Percentiles rank a stretch among this genome's conserved stretches.
phyloP scores from a whole-genome alignment of 208 protist species.

The Trypanosoma theileri region DNA sequence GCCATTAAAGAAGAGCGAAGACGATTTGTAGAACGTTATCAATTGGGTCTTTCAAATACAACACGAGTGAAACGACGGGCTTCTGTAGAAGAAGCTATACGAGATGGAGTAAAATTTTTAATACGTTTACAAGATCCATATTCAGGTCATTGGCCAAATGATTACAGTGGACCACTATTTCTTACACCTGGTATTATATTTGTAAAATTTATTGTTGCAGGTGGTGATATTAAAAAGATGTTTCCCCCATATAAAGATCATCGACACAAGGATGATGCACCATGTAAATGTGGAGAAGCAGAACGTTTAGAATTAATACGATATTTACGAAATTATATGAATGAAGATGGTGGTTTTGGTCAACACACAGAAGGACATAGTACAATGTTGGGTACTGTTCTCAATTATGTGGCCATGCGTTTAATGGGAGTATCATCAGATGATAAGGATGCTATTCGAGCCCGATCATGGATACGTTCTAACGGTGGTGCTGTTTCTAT shows the following conservation, averaged over 20 bases:
- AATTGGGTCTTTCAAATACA: constrained; percentile 45
- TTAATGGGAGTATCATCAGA: constrained; percentile 88
- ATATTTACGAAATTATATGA: constrained; percentile 95
- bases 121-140: constrained; percentile 83
- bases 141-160: constrained; percentile 97
- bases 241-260: constrained; percentile 53
- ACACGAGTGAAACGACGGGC: constrained; percentile 6
- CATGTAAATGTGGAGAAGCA: constrained; percentile 54
- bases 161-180: constrained; percentile 97
- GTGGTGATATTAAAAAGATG: constrained; percentile 59
- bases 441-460: constrained; percentile 57
- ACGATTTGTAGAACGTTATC: constrained; percentile 67
- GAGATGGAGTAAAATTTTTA: constrained; percentile 71
- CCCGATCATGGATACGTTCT: constrained; percentile 75
- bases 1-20: constrained; percentile 41
- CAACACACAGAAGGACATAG: constrained; percentile 95
- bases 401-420: constrained; percentile 95
- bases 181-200: constrained; percentile 93
- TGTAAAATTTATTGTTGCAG: constrained; percentile 86
- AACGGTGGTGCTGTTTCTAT: constrained; percentile 87
- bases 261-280: constrained; percentile 38
- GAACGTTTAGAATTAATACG: constrained; percentile 88
- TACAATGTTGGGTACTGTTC: constrained; percentile 95
- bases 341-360: constrained; percentile 95
- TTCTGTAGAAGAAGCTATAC: constrained; percentile 45